Percentiles rank a stretch among this genome's conserved stretches.
Conservation (phyloP, 2,329 filamentous ascomycete species). For the Teratosphaeria viscida region DNA sequence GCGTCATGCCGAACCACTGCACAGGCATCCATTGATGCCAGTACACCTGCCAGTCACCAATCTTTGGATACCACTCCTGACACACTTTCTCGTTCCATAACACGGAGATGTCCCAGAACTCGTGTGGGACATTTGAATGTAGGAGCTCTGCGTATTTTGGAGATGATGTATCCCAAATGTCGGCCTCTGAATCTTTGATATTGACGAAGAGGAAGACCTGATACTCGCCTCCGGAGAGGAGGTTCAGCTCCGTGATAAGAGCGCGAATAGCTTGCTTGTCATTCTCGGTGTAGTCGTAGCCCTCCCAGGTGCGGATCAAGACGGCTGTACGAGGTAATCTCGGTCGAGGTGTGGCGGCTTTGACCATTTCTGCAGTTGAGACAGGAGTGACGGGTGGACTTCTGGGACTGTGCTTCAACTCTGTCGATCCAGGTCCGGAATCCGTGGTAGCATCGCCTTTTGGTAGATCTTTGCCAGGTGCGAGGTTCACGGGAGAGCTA, state of each 20-base stretch:
- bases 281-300: slow-evolving; percentile 37
- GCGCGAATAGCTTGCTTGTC: slow-evolving; percentile 36
- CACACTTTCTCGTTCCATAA: slow-evolving; percentile 57
- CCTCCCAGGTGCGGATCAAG: slow-evolving; percentile 37
- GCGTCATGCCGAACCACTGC: slow-evolving; percentile 64
- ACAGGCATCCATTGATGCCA: slow-evolving; percentile 59
- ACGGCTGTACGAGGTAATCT: slow-evolving; percentile 30
- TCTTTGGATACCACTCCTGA: slow-evolving; percentile 39
- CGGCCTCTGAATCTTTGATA: slow-evolving; percentile 42
- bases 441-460: slow-evolving; percentile 2
- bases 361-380: slow-evolving; percentile 1
- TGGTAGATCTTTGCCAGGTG: slow-evolving; percentile 15
- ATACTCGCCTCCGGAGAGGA: slow-evolving; percentile 38
- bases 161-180: slow-evolving; percentile 48
- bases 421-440: not conserved
- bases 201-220: slow-evolving; percentile 39
- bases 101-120: slow-evolving; percentile 60
- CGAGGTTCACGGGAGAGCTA: slow-evolving; percentile 26
- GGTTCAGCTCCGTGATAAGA: slow-evolving; percentile 36
- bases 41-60: slow-evolving; percentile 40
- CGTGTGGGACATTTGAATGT: slow-evolving; percentile 52
- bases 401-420: not conserved
- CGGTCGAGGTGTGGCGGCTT: slow-evolving; percentile 21
- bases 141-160: slow-evolving; percentile 51
- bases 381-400: not conserved